These are phyloP conservation scores for Populus hybrid DNA, from an alignment of 441 rosid genomes.

Conservation along the genomic window DNA sequence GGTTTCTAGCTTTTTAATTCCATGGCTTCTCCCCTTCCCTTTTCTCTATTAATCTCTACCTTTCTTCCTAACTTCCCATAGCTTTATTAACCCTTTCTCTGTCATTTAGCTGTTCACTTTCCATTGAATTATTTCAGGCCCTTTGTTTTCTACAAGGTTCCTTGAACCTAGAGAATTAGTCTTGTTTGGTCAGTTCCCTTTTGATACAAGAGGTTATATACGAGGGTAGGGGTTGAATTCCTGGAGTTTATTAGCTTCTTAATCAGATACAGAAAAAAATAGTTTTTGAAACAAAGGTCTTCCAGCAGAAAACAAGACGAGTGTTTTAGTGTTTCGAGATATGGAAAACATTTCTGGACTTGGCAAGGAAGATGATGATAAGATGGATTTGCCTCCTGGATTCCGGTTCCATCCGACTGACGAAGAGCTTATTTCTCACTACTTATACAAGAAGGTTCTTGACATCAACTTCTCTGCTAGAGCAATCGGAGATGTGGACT, in stretches of 20 bases:
- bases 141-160: slow-evolving; percentile 23
- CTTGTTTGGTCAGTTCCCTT: slow-evolving; percentile 15
- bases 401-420: slow-evolving; percentile 94
- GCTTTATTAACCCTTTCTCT: slow-evolving; percentile 19
- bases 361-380: slow-evolving; percentile 54
- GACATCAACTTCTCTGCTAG: slow-evolving; percentile 49
- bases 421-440: slow-evolving; percentile 87
- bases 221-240: not conserved
- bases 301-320: not conserved
- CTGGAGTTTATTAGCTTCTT: not conserved
- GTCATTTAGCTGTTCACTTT: slow-evolving; percentile 15
- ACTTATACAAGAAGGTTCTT: slow-evolving; percentile 66
- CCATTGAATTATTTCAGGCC: slow-evolving; percentile 17
- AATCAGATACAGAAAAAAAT: not conserved
- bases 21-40: slow-evolving; percentile 29
- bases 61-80: slow-evolving; percentile 15
- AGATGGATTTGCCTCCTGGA: slow-evolving; percentile 87
- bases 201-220: not conserved
- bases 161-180: slow-evolving; percentile 17
- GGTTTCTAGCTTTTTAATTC: slow-evolving; percentile 23
- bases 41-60: slow-evolving; percentile 20
- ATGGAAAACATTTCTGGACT: slow-evolving; percentile 51
- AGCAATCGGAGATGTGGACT: slow-evolving; percentile 92
- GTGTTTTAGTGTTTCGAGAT: slow-evolving; percentile 34
- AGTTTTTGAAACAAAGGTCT: not conserved